Percentiles rank a stretch among this genome's conserved stretches.
These are phyloP conservation scores for Alternaria burnsii DNA, from an alignment of 2,329 filamentous ascomycete species.

Conservation along the genomic window DNA sequence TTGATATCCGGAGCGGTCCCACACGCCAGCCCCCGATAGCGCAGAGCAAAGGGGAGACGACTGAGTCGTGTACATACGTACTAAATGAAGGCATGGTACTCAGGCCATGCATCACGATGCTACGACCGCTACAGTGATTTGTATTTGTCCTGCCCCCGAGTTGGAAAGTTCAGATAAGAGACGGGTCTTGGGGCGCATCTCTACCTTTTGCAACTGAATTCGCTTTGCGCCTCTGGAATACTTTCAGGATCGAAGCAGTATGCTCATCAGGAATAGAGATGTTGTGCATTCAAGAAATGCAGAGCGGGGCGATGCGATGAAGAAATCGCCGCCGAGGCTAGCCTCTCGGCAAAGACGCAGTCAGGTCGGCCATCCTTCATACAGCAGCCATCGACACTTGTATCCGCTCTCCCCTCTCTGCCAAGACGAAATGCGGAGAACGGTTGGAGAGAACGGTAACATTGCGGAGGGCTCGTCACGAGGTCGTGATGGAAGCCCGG, in stretches of 20 bases:
- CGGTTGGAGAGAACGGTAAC: conserved; percentile 16
- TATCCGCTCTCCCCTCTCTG: conserved; percentile 20
- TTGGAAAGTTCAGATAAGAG: neutral
- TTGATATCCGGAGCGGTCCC: neutral
- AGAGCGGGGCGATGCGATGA: neutral
- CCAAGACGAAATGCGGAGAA: conserved; percentile 27
- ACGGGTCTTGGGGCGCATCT: too few species aligned
- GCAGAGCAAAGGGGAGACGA: neutral
- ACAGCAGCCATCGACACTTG: neutral
- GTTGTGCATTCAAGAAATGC: neutral
- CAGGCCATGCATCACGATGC: neutral
- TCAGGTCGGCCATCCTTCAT: neutral
- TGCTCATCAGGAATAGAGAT: neutral
- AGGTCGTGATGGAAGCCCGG: conserved; percentile 2
- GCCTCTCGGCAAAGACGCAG: neutral
- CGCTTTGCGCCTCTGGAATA: neutral
- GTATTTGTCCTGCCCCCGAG: too few species aligned
- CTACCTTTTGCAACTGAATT: neutral
- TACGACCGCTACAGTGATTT: neutral
- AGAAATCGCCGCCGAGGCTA: neutral
- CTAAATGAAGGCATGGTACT: neutral
- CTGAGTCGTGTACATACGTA: neutral
- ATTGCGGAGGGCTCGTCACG: conserved; percentile 21
- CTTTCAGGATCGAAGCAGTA: neutral
- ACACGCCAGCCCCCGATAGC: neutral